phyloP scores from a whole-genome alignment of 2,329 filamentous ascomycete species.

The Tympanopsis confertula region DNA sequence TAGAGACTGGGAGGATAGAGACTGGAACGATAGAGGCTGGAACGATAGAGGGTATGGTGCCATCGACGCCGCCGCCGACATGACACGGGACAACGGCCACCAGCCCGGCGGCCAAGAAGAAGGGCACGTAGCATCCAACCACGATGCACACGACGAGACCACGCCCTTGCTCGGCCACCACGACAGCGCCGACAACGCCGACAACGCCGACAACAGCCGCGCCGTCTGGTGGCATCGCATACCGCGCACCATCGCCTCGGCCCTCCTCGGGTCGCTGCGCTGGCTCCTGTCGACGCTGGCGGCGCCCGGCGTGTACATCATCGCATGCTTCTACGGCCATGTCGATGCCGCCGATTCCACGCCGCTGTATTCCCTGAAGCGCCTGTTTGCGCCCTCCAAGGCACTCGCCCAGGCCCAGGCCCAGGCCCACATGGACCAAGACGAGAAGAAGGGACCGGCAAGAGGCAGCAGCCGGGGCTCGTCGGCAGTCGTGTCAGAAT shows the following conservation, averaged over 20 bases:
- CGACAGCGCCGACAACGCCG: too few relatives aligned
- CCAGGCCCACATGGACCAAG: background rate
- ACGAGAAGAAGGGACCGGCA: background rate
- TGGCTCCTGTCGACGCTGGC: conserved; percentile 49
- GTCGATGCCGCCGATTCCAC: conserved; percentile 51
- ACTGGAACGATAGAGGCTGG: too few relatives aligned
- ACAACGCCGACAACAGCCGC: conserved; percentile 19
- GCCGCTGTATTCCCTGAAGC: conserved; percentile 41
- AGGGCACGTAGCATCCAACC: too few relatives aligned
- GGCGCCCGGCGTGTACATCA: conserved; percentile 50
- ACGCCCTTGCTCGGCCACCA: too few relatives aligned
- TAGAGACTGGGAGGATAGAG: too few relatives aligned
- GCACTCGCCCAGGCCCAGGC: too few relatives aligned
- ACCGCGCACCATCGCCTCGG: conserved; percentile 58
- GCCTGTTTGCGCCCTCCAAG: conserved; percentile 14
- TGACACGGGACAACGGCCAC: conserved; percentile 21
- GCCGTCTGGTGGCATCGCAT: conserved; percentile 40
- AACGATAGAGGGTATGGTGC: too few relatives aligned
- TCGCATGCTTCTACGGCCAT: conserved; percentile 57
- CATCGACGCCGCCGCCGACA: too few relatives aligned
- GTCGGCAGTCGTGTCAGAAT: background rate
- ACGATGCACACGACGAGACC: too few relatives aligned
- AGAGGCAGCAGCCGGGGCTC: background rate
- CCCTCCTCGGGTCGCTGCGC: conserved; percentile 59
- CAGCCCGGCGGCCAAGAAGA: conserved; percentile 52